These are phyloP conservation scores for Postia placenta DNA, from an alignment of 768 basidiomycete species.

Conservation along the genomic window DNA sequence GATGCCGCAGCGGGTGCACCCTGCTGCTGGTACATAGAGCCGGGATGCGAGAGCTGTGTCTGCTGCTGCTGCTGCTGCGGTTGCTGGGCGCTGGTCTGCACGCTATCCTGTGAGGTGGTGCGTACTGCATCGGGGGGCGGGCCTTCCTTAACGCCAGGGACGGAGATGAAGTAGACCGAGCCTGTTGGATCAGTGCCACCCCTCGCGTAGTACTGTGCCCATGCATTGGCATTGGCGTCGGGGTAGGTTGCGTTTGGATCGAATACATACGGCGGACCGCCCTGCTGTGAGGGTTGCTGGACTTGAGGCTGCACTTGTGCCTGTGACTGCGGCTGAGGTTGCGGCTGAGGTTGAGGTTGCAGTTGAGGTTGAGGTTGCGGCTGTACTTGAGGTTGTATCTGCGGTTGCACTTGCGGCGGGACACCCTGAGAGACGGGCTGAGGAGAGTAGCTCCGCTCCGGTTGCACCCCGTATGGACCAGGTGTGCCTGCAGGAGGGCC, in stretches of 20 bases:
- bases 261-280: slow-evolving; percentile 47
- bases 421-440: slow-evolving; percentile 24
- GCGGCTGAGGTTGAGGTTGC: slow-evolving; percentile 25
- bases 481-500: slow-evolving; percentile 8
- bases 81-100: slow-evolving; percentile 2
- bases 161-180: slow-evolving; percentile 72
- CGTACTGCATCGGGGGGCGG: slow-evolving; percentile 10
- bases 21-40: not conserved
- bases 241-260: slow-evolving; percentile 64
- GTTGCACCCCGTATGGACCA: slow-evolving; percentile 16
- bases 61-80: not conserved
- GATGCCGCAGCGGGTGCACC: not conserved
- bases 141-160: slow-evolving; percentile 64
- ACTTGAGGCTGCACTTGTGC: slow-evolving; percentile 19
- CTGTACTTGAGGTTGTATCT: slow-evolving; percentile 27
- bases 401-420: slow-evolving; percentile 18
- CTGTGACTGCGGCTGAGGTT: slow-evolving; percentile 22
- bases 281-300: slow-evolving; percentile 27
- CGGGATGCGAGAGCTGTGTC: not conserved
- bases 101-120: slow-evolving; percentile 6
- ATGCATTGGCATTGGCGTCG: slow-evolving; percentile 79
- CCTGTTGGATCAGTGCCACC: slow-evolving; percentile 73
- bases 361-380: slow-evolving; percentile 24
- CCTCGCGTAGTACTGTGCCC: slow-evolving; percentile 81
- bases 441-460: too few relatives aligned